A percentile compares a stretch with the other conserved stretches of the same genome.
Conservation (phyloP, 164 flowering plant species). For the Stephania japonica region DNA sequence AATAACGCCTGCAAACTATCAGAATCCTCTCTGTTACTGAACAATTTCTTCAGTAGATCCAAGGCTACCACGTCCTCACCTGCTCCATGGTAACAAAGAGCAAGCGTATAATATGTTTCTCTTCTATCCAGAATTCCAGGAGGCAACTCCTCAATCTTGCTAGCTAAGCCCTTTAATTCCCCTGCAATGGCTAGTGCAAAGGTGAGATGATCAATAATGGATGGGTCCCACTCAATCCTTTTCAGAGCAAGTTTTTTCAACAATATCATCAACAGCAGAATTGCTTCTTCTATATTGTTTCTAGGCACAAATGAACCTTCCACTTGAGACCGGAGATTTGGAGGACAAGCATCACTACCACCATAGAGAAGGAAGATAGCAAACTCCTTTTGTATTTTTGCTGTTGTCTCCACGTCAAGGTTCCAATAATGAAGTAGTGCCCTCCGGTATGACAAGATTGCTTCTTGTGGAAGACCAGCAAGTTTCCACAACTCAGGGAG, state of each 20-base stretch:
- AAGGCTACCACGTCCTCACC: conserved; percentile 57
- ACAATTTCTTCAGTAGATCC: conserved; percentile 52
- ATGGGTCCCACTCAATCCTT: conserved; percentile 70
- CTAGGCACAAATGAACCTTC: conserved; percentile 76
- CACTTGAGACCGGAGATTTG: conserved; percentile 67
- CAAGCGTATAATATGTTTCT: conserved; percentile 49
- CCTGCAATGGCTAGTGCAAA: conserved; percentile 77
- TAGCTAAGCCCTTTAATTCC: conserved; percentile 44
- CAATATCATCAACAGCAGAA: conserved; percentile 62
- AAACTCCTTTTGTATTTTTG: conserved; percentile 73
- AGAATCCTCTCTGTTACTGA: conserved; percentile 42
- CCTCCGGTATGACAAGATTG: conserved; percentile 60
- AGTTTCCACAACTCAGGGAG: conserved; percentile 86
- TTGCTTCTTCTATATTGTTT: conserved; percentile 87
- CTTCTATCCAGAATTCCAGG: conserved; percentile 49
- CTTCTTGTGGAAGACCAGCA: conserved; percentile 50
- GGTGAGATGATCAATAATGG: conserved; percentile 69
- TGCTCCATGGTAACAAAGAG: conserved; percentile 78
- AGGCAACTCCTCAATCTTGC: conserved; percentile 59
- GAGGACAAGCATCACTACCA: conserved; percentile 77
- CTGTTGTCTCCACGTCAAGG: conserved; percentile 55
- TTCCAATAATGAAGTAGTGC: conserved; percentile 81
- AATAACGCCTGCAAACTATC: conserved; percentile 43
- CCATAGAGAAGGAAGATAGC: conserved; percentile 82
- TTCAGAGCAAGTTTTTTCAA: conserved; percentile 43